Evolutionary conservation across 495 filamentous ascomycete species (phyloP), one percentile per base, ranked within the genome.

Genomic region (Geopyxis carbonaria): DNA sequence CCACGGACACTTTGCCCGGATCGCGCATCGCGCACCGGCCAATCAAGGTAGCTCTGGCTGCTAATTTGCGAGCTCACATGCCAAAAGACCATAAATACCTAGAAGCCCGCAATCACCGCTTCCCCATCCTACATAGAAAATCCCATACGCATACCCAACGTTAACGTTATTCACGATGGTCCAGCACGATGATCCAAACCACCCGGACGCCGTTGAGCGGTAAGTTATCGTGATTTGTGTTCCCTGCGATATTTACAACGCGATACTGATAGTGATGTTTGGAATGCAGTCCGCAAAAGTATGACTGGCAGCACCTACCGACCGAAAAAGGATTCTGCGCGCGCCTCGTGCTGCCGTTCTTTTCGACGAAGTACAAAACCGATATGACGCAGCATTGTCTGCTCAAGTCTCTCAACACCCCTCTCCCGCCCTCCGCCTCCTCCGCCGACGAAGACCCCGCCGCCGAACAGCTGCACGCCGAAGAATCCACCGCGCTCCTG

Each of bases 351-450:
- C 22, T 45, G 13, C 34, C 31, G 4, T 34, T 54, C 37, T 42
- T 52, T 25, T 53, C 45, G 2, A 33, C 48, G 15, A 42, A 45
- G 24, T 53, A 53, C 25, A 51, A 37, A 42, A 51, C 47, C 29
- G 31, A 47, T 13, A 34, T 52, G 30, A 51, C 41, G 14, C 43
- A 40, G 38, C 29, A 30, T 11, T 53, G 48, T 38, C 44, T 53
- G 27, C 33, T 47, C 9, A 25, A 38, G 10, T 28, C 44, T 20
- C 44, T 51, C 15, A 18, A 20, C 16, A 9, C 22, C 15, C 31
- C 43, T 2, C 22, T 44, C 8, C 11, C 34, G 27, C 33, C 41
- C 18, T n/a, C n/a, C n/a, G n/a, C n/a, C n/a, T n/a, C n/a, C n/a
- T n/a, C n/a, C n/a, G 40, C 22, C 6, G 44, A 52, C 29, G 37